phyloP scores from a whole-genome alignment of 2,329 filamentous ascomycete species.

The Penicillium vulpinum region DNA sequence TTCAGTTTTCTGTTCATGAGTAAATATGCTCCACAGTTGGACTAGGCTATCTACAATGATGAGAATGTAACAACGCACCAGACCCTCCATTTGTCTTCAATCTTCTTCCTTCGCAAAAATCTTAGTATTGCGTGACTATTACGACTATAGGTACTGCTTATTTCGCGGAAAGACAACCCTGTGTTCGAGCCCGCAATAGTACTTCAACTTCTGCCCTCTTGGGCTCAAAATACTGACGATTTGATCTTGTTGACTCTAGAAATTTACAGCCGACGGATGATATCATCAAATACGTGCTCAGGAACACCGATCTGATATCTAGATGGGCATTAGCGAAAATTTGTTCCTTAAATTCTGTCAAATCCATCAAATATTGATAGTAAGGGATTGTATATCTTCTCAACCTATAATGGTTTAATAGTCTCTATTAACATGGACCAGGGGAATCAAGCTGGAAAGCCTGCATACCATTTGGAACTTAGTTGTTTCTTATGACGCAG shows the following conservation, averaged over 20 bases:
- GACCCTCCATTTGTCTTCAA: not conserved
- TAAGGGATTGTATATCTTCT: too few species aligned
- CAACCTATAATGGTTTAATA: too few species aligned
- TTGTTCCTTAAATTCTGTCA: too few species aligned
- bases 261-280: too few species aligned
- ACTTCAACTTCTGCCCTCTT: conserved; percentile 9
- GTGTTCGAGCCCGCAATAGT: not conserved
- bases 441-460: not conserved
- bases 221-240: conserved; percentile 4
- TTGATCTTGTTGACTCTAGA: too few species aligned
- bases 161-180: not conserved
- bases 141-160: not conserved
- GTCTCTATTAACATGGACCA: not conserved
- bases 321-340: too few species aligned
- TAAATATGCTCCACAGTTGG: conserved; percentile 12
- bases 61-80: conserved; percentile 8
- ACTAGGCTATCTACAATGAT: conserved; percentile 11
- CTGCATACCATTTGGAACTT: not conserved
- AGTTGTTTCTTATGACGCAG: not conserved
- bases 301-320: too few species aligned
- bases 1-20: not conserved
- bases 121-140: not conserved
- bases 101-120: not conserved
- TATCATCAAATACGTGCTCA: too few species aligned
- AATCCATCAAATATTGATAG: too few species aligned